phyloP scores from a whole-genome alignment of 2,329 filamentous ascomycete species.

The Cercospora sp. region DNA sequence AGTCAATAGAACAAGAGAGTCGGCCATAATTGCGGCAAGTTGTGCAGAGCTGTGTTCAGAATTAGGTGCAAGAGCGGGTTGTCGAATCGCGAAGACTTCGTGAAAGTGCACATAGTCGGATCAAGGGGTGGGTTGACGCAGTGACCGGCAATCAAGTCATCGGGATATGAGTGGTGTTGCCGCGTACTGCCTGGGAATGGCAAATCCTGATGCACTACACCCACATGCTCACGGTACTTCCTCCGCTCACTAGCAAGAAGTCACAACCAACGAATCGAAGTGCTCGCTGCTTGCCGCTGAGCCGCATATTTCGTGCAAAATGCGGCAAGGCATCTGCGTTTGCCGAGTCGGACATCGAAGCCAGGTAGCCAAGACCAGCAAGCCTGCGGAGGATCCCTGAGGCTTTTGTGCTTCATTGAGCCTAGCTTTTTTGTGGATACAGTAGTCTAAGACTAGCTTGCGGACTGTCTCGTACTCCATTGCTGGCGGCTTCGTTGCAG shows the following conservation, averaged over 20 bases:
- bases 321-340: not conserved
- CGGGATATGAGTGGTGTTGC: not conserved
- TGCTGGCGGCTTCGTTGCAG: not conserved
- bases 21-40: constrained; percentile 6
- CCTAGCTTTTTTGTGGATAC: not conserved
- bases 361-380: not conserved
- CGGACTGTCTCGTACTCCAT: not conserved
- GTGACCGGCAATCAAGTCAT: not conserved
- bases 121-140: not conserved
- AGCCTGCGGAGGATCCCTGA: not conserved
- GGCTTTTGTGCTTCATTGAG: not conserved
- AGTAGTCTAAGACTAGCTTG: not conserved
- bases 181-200: not conserved
- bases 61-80: not conserved
- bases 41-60: not conserved
- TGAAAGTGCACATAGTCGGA: not conserved
- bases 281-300: not conserved
- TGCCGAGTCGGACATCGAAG: constrained; percentile 8
- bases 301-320: not conserved
- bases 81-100: not conserved
- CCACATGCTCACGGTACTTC: not conserved
- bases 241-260: not conserved
- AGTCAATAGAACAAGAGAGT: constrained; percentile 38
- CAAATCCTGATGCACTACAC: too few relatives aligned
- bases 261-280: not conserved